A percentile compares a stretch with the other conserved stretches of the same genome.
phyloP scores from a whole-genome alignment of 2,329 filamentous ascomycete species.

The Colletotrichum tropicicola region DNA sequence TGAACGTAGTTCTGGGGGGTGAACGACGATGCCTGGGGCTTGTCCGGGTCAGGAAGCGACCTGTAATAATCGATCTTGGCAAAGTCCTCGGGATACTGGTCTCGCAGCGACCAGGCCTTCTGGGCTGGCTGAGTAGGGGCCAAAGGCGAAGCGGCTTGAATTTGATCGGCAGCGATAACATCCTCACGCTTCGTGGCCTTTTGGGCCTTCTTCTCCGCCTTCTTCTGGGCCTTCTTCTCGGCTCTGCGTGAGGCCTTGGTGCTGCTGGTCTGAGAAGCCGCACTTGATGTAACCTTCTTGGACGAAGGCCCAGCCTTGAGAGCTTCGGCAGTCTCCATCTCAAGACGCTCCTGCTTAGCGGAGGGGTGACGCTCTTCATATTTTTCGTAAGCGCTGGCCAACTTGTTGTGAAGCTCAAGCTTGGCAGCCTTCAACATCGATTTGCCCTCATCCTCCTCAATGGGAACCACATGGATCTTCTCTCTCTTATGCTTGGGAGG shows the following conservation, averaged over 20 bases:
- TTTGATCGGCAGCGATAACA: background rate
- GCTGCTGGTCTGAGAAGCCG: too few relatives aligned
- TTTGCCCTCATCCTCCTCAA: conserved; percentile 5
- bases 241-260: conserved; percentile 15
- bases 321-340: conserved; percentile 2
- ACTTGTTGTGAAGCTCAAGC: conserved; percentile 14
- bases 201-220: conserved; percentile 18
- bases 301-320: too few relatives aligned
- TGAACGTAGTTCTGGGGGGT: background rate
- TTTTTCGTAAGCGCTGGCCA: background rate
- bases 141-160: background rate
- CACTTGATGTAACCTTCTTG: too few relatives aligned
- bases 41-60: background rate
- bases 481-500: conserved; percentile 4
- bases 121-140: background rate
- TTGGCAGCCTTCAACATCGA: conserved; percentile 19
- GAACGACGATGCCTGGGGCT: background rate
- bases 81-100: conserved; percentile 16
- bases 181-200: conserved; percentile 1
- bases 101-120: background rate
- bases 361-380: conserved; percentile 15
- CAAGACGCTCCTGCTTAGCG: conserved; percentile 14
- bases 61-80: conserved; percentile 17
- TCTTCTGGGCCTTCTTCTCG: conserved; percentile 19
- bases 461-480: conserved; percentile 6